Evolutionary conservation across 208 protist species (phyloP).

Genomic region (Trypanosoma cruzi): DNA sequence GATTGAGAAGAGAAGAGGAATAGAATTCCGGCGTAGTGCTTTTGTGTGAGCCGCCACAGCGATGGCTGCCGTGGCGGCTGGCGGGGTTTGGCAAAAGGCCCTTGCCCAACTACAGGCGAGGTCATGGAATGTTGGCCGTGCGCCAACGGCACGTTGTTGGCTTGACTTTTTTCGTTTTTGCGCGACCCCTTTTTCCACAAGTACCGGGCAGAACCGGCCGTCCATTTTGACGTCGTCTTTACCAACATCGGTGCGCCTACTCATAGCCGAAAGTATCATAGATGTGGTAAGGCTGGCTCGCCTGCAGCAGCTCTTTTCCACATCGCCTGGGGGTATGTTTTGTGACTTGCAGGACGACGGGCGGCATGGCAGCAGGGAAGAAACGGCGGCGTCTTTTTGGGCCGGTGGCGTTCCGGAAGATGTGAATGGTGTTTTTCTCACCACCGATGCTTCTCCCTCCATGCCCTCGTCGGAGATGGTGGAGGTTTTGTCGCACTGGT

Average conservation of each 20-base stretch:
- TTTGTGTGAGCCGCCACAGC: neutral
- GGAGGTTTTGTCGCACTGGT: conserved; percentile 11
- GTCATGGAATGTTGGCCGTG: conserved; percentile 14
- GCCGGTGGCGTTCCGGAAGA: neutral
- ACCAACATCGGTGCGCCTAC: neutral
- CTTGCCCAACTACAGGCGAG: conserved; percentile 13
- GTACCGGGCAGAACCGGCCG: no score
- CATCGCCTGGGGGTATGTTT: conserved; percentile 6
- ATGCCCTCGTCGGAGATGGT: conserved; percentile 9
- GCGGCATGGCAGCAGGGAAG: neutral
- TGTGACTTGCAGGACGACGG: neutral
- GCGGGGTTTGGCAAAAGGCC: conserved; percentile 16
- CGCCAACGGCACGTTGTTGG: conserved; percentile 12
- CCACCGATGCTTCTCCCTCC: neutral
- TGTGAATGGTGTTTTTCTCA: conserved; percentile 12
- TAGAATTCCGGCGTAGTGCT: no score
- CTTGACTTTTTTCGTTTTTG: conserved; percentile 18
- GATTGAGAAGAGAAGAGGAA: no score
- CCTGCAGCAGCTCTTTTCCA: conserved; percentile 11
- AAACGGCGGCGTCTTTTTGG: neutral
- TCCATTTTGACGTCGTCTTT: neutral
- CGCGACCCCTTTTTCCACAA: neutral
- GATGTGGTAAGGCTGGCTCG: conserved; percentile 19
- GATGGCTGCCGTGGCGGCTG: neutral
- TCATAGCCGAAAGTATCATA: conserved; percentile 15